Evolutionary conservation across 1,284 basidiomycete species (phyloP).

Genomic region (Phellinidium pouzarii): DNA sequence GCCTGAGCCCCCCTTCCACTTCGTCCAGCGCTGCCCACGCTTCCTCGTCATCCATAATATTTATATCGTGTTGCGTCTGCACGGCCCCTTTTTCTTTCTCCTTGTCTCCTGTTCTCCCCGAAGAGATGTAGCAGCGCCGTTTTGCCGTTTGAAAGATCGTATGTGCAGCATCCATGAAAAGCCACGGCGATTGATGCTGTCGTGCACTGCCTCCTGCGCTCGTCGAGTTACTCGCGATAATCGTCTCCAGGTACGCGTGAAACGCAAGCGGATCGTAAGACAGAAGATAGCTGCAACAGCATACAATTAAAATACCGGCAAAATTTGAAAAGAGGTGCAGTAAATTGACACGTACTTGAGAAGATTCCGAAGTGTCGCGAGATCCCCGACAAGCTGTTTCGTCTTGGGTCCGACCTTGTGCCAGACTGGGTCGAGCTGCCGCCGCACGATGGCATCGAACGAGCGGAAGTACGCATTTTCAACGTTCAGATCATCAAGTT

Average conservation of each 20-base stretch:
- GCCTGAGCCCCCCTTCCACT: too few relatives aligned
- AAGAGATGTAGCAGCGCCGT: constrained; percentile 60
- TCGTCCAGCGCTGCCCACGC: constrained; percentile 69
- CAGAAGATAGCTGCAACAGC: constrained; percentile 66
- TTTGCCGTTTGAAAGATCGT: constrained; percentile 83
- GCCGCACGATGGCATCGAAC: constrained; percentile 86
- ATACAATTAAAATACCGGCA: neutral
- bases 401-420: constrained; percentile 92
- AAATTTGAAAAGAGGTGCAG: neutral
- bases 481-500: constrained; percentile 89
- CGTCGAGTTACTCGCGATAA: constrained; percentile 70
- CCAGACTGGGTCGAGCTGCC: constrained; percentile 92
- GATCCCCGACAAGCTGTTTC: constrained; percentile 85
- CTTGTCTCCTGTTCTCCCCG: constrained; percentile 23
- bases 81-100: constrained; percentile 18
- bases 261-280: constrained; percentile 91
- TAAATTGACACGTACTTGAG: constrained; percentile 52
- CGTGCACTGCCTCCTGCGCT: constrained; percentile 43
- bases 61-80: constrained; percentile 15
- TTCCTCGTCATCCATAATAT: constrained; percentile 56
- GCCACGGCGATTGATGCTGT: constrained; percentile 76
- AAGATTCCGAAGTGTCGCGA: constrained; percentile 80
- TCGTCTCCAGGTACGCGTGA: constrained; percentile 86
- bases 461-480: constrained; percentile 94
- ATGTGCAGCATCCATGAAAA: constrained; percentile 86